phyloP scores from a whole-genome alignment of 2,329 filamentous ascomycete genomes.

The Fusarium floridanum region DNA sequence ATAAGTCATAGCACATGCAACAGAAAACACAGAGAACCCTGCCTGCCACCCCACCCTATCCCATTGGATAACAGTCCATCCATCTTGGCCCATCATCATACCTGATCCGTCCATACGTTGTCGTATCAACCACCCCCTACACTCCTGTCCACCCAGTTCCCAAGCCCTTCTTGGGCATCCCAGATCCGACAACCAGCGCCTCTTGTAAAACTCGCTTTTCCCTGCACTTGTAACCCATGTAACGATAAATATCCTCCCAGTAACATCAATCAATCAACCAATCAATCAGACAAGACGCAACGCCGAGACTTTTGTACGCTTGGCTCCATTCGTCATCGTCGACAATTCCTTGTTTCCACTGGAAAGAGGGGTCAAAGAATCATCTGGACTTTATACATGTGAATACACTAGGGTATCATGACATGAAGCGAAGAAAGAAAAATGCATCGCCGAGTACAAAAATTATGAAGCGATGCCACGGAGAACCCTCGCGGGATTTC shows the following conservation, averaged over 20 bases:
- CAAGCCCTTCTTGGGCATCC: slow-evolving; percentile 12
- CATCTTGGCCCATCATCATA: background rate
- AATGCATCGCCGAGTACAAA: slow-evolving; percentile 21
- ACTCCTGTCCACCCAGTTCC: slow-evolving; percentile 11
- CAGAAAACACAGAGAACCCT: slow-evolving; percentile 32
- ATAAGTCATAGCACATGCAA: slow-evolving; percentile 47
- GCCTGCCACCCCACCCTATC: slow-evolving; percentile 32
- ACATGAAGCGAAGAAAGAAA: slow-evolving; percentile 39
- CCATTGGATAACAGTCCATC: slow-evolving; percentile 6
- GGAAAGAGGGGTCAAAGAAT: slow-evolving; percentile 1
- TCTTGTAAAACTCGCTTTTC: slow-evolving; percentile 35
- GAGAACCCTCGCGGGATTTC: slow-evolving; percentile 75
- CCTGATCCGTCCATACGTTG: background rate
- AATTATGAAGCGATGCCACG: slow-evolving; percentile 53
- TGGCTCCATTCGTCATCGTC: slow-evolving; percentile 26
- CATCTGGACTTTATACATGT: slow-evolving; percentile 39
- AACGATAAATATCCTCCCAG: slow-evolving; percentile 21
- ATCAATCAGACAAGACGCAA: slow-evolving; percentile 26
- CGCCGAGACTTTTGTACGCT: slow-evolving; percentile 39
- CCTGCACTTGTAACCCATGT: slow-evolving; percentile 15
- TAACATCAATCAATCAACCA: slow-evolving; percentile 1
- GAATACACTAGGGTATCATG: slow-evolving; percentile 50
- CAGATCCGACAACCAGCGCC: slow-evolving; percentile 29
- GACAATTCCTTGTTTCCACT: slow-evolving; percentile 10
- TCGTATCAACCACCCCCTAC: slow-evolving; percentile 25